Evolutionary conservation across 2,329 filamentous ascomycete species (phyloP), one percentile per base, ranked within the genome.

Genomic region (Fusarium sp.): DNA sequence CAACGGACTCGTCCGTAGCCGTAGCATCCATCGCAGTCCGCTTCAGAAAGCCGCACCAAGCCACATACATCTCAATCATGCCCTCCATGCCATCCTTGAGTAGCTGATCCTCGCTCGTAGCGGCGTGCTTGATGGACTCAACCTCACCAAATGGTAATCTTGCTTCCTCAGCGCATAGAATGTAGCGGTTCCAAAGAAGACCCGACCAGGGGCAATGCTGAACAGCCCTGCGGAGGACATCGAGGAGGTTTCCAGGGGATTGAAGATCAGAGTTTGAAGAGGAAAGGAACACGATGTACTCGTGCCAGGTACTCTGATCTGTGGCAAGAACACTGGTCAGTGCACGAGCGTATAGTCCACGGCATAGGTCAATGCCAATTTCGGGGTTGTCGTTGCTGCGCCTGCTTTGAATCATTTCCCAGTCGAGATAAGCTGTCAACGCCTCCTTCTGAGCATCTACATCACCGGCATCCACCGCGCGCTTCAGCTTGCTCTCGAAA

Each of bases 131-230:
- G 82, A 98, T 95, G 45, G 92, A 89, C 77, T 97, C 94, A 62
- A 98, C 94, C 59, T 94, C 93, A 27, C 92, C 87, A 78, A 97
- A 98, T 0, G 92, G 88, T 72, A 92, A 89, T 37, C 90, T 90
- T 69, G 94, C 92, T 54, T 94, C 90, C 83, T 98, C 97, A 5
- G 95, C 94, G 22, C 92, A 93, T 62, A 98, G 84, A 29, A 99
- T 92, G 74, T 95, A 95, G 75, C 96, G 92, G 8, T 94, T 94
- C 97, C 97, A 99, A 8, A 99, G 88, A 31, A 90, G 88, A 18
- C 97, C 97, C 8, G 95, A 97, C 93, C 95, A 97, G 2, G 97
- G 95, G 77, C 96, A 98, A 82, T 98, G 97, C 50, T 92, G 90
- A 11, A 95, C 97, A 14, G 95, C 95, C 74, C 95, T 90, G 77